Percentiles rank a stretch among this genome's conserved stretches.
These are phyloP conservation scores for Fusarium anguioides DNA, from an alignment of 2,329 filamentous ascomycete genomes.

Conservation along the genomic window DNA sequence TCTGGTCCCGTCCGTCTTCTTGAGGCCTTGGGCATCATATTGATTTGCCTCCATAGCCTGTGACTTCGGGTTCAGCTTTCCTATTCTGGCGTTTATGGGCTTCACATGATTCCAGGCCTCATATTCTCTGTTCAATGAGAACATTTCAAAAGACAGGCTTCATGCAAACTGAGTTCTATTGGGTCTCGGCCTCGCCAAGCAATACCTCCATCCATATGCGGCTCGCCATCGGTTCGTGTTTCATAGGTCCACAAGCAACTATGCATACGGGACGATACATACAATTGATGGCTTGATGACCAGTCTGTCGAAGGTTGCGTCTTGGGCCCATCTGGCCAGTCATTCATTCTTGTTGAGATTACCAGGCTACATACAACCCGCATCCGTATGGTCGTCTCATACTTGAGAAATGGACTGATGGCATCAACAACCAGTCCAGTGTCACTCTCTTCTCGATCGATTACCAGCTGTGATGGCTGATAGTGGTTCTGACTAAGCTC, in stretches of 20 bases:
- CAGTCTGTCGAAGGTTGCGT: conserved; percentile 1
- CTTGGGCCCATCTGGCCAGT: conserved; percentile 1
- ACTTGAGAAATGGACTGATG: neutral
- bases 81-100: conserved; percentile 1
- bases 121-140: conserved; percentile 14
- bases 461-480: neutral
- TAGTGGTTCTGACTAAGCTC: conserved; percentile 26
- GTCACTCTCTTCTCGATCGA: neutral
- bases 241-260: conserved; percentile 23
- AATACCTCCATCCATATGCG: conserved; percentile 24
- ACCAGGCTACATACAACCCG: conserved; percentile 9
- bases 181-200: conserved; percentile 23
- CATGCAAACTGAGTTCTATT: conserved; percentile 25
- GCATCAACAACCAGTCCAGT: neutral
- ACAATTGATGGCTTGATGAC: neutral
- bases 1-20: neutral
- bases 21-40: neutral
- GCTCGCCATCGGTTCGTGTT: conserved; percentile 39
- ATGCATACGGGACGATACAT: conserved; percentile 28
- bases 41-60: neutral
- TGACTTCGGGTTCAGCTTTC: conserved; percentile 5
- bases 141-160: conserved; percentile 6
- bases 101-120: conserved; percentile 12
- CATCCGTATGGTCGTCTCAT: neutral
- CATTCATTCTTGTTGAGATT: conserved; percentile 1